phyloP scores from a whole-genome alignment of 176 grass and related monocot genomes.

The Carex littledalei region DNA sequence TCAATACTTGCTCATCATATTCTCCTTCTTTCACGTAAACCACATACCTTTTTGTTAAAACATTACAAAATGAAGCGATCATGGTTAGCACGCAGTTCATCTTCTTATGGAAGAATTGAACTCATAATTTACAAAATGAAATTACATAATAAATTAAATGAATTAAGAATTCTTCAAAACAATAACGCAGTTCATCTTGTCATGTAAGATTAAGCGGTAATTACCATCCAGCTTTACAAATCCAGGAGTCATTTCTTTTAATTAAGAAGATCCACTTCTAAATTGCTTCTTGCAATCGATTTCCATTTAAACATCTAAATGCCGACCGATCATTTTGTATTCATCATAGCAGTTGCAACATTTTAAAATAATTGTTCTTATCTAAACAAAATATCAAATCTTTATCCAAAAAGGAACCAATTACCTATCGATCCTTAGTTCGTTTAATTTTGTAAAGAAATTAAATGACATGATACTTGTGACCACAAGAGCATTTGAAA shows the following conservation, averaged over 20 bases:
- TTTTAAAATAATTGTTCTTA: background rate
- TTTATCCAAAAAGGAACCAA: background rate
- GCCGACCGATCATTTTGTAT: background rate
- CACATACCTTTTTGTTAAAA: slow-evolving; percentile 42
- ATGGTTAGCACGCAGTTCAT: background rate
- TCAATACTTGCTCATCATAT: slow-evolving; percentile 54
- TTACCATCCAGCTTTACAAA: no score
- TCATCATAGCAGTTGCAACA: background rate
- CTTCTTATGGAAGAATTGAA: background rate
- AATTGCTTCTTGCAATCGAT: background rate
- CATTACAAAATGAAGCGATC: background rate
- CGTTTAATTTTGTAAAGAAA: background rate
- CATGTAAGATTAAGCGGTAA: background rate
- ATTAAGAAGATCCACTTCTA: background rate
- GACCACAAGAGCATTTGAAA: background rate
- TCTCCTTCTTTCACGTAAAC: slow-evolving; percentile 74
- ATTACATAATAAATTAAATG: background rate
- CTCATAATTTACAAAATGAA: background rate
- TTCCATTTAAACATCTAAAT: no score
- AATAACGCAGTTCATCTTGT: background rate
- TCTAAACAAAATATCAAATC: background rate
- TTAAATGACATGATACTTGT: background rate
- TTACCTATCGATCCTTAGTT: background rate
- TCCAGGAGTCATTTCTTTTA: background rate
- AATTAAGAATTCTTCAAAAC: background rate